These are phyloP conservation scores for Colletotrichum phormii DNA, from an alignment of 2,329 filamentous ascomycete species.

Conservation along the genomic window DNA sequence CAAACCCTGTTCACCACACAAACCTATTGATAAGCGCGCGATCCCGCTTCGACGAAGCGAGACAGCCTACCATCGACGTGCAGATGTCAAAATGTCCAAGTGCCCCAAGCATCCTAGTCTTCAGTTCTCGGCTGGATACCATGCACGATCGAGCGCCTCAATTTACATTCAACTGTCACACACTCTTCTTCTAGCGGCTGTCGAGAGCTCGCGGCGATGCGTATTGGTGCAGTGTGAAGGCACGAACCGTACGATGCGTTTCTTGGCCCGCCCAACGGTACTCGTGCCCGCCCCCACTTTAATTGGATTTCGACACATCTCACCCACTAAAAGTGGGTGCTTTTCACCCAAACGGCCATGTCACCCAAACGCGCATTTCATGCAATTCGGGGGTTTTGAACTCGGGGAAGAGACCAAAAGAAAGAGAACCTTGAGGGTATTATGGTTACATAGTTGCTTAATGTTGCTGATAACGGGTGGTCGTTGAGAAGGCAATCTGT, in stretches of 20 bases:
- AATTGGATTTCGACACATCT: too few species aligned
- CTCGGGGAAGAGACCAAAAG: too few species aligned
- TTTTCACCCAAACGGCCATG: too few species aligned
- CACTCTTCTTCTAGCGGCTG: neutral
- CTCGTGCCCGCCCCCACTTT: too few species aligned
- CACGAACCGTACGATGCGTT: neutral
- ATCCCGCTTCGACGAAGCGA: neutral
- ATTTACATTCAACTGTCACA: neutral
- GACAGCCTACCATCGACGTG: neutral
- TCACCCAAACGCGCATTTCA: too few species aligned
- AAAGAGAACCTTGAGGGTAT: too few species aligned
- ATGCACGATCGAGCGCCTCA: neutral
- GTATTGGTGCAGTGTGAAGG: neutral
- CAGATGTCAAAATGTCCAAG: neutral
- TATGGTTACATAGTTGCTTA: too few species aligned
- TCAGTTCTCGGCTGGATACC: neutral
- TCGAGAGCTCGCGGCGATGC: neutral
- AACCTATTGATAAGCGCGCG: conserved; percentile 11
- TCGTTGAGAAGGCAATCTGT: too few species aligned
- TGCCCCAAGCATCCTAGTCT: neutral
- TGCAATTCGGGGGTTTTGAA: too few species aligned
- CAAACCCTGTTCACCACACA: neutral
- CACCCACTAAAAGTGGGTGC: too few species aligned
- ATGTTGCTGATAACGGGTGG: too few species aligned
- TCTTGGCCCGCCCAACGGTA: neutral